Conservation (phyloP, 1,139 yeast species). For the Arxiozyma slooffiae region DNA sequence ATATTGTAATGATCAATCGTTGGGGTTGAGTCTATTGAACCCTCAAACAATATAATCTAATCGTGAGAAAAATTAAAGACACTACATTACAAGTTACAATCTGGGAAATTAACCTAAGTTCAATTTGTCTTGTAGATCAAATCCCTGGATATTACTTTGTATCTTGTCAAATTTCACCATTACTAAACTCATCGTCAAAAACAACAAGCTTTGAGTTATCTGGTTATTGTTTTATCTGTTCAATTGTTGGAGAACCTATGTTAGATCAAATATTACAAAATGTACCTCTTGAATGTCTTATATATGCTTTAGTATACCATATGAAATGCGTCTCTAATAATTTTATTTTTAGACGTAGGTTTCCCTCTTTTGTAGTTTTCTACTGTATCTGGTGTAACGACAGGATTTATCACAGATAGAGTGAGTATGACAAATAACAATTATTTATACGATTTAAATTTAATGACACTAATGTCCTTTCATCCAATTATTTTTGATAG, state of each 20-base stretch:
- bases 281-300: constrained; percentile 23
- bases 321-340: constrained; percentile 36
- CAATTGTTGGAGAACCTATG: constrained; percentile 31
- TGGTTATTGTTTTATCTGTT: constrained; percentile 33
- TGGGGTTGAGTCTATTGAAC: constrained; percentile 36
- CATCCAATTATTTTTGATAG: not conserved
- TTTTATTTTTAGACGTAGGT: constrained; percentile 15
- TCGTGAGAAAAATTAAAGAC: constrained; percentile 16
- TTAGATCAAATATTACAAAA: constrained; percentile 16
- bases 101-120: constrained; percentile 28
- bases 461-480: not conserved
- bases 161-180: constrained; percentile 16
- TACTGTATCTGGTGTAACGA: constrained; percentile 60
- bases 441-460: not conserved
- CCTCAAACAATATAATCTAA: constrained; percentile 45
- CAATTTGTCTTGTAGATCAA: constrained; percentile 39
- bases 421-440: constrained; percentile 35
- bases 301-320: constrained; percentile 62
- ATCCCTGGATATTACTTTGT: constrained; percentile 40
- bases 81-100: constrained; percentile 25
- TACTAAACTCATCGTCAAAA: not conserved
- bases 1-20: not conserved
- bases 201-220: not conserved
- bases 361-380: constrained; percentile 44
- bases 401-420: constrained; percentile 42